Evolutionary conservation across 305 asterid genomes (phyloP).

Genomic region (Plantago lanceolata): DNA sequence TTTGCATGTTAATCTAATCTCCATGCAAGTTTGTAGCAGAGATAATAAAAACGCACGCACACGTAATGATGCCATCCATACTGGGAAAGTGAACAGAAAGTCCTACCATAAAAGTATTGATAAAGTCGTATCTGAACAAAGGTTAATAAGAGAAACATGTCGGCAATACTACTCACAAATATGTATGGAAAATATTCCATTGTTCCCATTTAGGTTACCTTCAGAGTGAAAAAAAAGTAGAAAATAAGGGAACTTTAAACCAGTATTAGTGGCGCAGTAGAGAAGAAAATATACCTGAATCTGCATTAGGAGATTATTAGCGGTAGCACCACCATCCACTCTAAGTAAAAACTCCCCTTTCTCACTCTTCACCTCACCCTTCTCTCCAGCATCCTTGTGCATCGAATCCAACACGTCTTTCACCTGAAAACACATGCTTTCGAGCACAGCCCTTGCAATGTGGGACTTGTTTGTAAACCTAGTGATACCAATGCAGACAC

Average conservation of each 20-base stretch:
- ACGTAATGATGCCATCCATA: too few relatives aligned
- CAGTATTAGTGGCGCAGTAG: not conserved
- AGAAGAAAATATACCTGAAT: conserved; percentile 49
- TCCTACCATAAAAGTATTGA: not conserved
- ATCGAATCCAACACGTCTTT: conserved; percentile 85
- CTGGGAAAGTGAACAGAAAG: not conserved
- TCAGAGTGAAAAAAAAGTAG: not conserved
- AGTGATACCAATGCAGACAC: conserved; percentile 81
- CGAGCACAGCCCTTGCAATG: conserved; percentile 89
- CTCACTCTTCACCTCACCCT: conserved; percentile 40
- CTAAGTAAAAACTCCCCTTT: conserved; percentile 68
- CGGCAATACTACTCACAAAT: not conserved
- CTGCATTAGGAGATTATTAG: conserved; percentile 69
- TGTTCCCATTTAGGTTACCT: not conserved
- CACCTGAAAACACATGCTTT: conserved; percentile 97
- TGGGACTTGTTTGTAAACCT: conserved; percentile 89
- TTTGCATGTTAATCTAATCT: too few relatives aligned
- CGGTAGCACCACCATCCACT: conserved; percentile 94
- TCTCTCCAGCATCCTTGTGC: conserved; percentile 81
- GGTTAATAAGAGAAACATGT: not conserved
- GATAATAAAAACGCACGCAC: too few relatives aligned
- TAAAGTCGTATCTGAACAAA: not conserved
- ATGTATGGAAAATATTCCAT: not conserved
- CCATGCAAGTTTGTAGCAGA: too few relatives aligned
- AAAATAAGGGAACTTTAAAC: not conserved